Percentiles rank a stretch among this genome's conserved stretches.
phyloP scores from a whole-genome alignment of 805 yeast species.

The Alloascoidea hylecoeti region DNA sequence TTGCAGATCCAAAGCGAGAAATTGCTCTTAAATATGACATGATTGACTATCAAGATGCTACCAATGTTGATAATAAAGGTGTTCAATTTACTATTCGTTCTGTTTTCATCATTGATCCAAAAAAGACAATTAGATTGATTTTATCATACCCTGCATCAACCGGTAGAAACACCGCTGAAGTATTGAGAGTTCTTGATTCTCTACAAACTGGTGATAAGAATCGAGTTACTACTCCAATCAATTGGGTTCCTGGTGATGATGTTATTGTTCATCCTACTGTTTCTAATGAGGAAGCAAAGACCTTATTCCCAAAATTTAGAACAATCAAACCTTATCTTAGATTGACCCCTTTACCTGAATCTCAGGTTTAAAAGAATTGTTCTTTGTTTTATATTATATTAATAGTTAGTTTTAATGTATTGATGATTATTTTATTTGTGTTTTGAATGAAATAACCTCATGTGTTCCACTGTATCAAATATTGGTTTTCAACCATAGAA shows the following conservation, averaged over 20 bases:
- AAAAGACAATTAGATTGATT: conserved; percentile 78
- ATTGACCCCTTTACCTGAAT: conserved; percentile 31
- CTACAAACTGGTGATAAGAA: conserved; percentile 77
- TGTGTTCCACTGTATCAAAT: too few species aligned
- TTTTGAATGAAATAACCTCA: too few species aligned
- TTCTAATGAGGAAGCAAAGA: conserved; percentile 70
- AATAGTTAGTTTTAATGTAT: too few species aligned
- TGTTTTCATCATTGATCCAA: conserved; percentile 85
- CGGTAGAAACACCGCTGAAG: conserved; percentile 93
- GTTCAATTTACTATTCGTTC: conserved; percentile 85
- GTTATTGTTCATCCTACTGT: conserved; percentile 89
- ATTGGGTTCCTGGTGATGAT: conserved; percentile 87
- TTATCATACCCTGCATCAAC: conserved; percentile 88
- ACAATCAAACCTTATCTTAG: conserved; percentile 90
- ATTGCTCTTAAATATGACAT: conserved; percentile 73
- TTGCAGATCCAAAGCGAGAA: conserved; percentile 79
- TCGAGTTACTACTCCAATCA: conserved; percentile 86
- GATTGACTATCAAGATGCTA: conserved; percentile 80
- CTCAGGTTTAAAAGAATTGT: too few species aligned
- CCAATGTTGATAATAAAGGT: conserved; percentile 59
- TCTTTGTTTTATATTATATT: too few species aligned
- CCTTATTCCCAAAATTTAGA: conserved; percentile 80
- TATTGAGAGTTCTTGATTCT: conserved; percentile 82
- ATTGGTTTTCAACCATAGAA: too few species aligned
- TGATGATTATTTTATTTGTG: too few species aligned